Evolutionary conservation across 1,139 yeast genomes (phyloP).

Genomic region (Pneumocystis canis): DNA sequence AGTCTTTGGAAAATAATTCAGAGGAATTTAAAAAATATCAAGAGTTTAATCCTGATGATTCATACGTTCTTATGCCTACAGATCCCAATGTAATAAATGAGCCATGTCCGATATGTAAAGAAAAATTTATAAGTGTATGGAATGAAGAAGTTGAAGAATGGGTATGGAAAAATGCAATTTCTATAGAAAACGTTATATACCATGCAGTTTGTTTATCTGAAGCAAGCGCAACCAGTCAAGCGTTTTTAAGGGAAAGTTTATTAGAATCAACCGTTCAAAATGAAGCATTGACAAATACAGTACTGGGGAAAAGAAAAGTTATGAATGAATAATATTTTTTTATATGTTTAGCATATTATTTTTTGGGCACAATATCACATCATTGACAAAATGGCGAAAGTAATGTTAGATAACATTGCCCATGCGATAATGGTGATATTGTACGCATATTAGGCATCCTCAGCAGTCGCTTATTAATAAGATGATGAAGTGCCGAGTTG

Average conservation of each 20-base stretch:
- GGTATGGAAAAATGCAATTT: conserved; percentile 80
- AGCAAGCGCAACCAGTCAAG: conserved; percentile 27
- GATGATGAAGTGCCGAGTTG: not conserved
- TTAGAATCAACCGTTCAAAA: not conserved
- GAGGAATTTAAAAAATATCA: conserved; percentile 7
- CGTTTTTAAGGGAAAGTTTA: not conserved
- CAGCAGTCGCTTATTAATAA: not conserved
- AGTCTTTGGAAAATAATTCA: conserved; percentile 5
- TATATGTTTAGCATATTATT: not conserved
- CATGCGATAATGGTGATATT: not conserved
- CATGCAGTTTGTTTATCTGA: conserved; percentile 76
- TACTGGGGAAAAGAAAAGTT: not conserved
- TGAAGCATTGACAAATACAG: not conserved
- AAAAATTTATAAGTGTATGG: conserved; percentile 61
- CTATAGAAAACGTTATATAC: conserved; percentile 53
- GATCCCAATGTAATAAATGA: conserved; percentile 52
- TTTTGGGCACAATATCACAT: not conserved
- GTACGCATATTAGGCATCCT: not conserved
- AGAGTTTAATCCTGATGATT: conserved; percentile 8
- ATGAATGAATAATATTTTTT: not conserved
- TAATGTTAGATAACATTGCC: not conserved
- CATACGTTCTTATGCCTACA: conserved; percentile 44
- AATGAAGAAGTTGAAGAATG: conserved; percentile 88
- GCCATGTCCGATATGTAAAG: conserved; percentile 79
- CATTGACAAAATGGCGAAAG: not conserved